phyloP scores from a whole-genome alignment of 108 stramenopile species.

The Cyclotella atomus region DNA sequence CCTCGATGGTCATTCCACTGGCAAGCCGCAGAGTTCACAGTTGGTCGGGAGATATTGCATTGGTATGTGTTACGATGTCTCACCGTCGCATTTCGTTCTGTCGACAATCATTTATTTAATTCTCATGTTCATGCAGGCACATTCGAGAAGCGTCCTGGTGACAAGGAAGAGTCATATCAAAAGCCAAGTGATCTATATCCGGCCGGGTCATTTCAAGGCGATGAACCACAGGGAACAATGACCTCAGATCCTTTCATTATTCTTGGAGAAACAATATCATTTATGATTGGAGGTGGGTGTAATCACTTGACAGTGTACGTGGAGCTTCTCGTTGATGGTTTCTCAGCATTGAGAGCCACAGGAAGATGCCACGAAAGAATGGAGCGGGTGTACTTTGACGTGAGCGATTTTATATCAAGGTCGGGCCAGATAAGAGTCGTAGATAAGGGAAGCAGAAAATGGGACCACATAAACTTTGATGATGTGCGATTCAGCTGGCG shows the following conservation, averaged over 20 bases:
- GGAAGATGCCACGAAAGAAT: constrained; percentile 74
- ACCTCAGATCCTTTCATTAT: constrained; percentile 74
- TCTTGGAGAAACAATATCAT: constrained; percentile 52
- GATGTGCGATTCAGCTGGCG: constrained; percentile 71
- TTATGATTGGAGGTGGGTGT: constrained; percentile 86
- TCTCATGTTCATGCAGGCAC: constrained; percentile 46
- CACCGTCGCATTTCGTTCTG: neutral
- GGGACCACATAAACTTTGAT: constrained; percentile 89
- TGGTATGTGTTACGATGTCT: neutral
- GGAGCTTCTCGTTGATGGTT: constrained; percentile 84
- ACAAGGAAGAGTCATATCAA: constrained; percentile 37
- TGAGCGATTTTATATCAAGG: constrained; percentile 50
- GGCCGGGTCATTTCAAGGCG: constrained; percentile 63
- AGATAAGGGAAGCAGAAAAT: constrained; percentile 54
- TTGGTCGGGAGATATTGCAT: constrained; percentile 73
- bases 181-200: constrained; percentile 37
- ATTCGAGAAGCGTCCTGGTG: constrained; percentile 69
- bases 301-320: constrained; percentile 67
- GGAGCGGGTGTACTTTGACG: constrained; percentile 62
- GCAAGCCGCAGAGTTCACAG: constrained; percentile 26
- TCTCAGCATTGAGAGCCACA: constrained; percentile 64
- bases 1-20: constrained; percentile 26
- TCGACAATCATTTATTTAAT: neutral
- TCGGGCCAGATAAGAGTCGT: constrained; percentile 74
- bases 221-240: constrained; percentile 71